Percentiles rank a stretch among this genome's conserved stretches.
Evolutionary conservation across 2,329 filamentous ascomycete species (phyloP).

Genomic region (Aspergillus costaricaensis): DNA sequence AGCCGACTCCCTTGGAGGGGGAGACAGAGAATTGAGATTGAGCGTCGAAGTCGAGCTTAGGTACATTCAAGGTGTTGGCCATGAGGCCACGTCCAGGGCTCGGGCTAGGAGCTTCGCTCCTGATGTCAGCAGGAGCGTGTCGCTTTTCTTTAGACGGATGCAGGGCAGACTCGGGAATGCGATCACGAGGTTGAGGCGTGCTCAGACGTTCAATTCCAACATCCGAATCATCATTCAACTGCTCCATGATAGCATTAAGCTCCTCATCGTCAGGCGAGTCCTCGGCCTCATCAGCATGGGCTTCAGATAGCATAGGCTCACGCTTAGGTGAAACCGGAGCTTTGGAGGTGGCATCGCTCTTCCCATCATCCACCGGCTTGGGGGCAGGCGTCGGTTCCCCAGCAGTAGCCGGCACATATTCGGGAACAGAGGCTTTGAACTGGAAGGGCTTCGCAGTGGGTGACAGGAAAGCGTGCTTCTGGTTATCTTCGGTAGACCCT

Average conservation of each 20-base stretch:
- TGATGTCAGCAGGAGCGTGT: slow-evolving; percentile 52
- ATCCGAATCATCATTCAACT: slow-evolving; percentile 73
- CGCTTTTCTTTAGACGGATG: slow-evolving; percentile 58
- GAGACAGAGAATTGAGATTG: slow-evolving; percentile 52
- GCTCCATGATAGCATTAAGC: slow-evolving; percentile 89
- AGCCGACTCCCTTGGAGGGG: slow-evolving; percentile 64
- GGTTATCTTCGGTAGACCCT: slow-evolving; percentile 24
- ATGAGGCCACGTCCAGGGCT: slow-evolving; percentile 61
- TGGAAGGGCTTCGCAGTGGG: slow-evolving; percentile 71
- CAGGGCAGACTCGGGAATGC: slow-evolving; percentile 40
- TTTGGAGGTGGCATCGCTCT: slow-evolving; percentile 34
- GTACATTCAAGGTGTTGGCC: slow-evolving; percentile 50
- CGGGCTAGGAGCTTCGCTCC: slow-evolving; percentile 73
- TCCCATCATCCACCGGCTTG: slow-evolving; percentile 21
- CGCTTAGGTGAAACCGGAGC: slow-evolving; percentile 27
- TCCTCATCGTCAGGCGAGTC: slow-evolving; percentile 59
- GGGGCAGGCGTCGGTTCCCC: slow-evolving; percentile 19
- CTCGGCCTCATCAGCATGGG: slow-evolving; percentile 24
- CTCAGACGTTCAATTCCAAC: slow-evolving; percentile 69
- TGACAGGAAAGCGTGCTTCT: slow-evolving; percentile 62
- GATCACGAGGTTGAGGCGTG: slow-evolving; percentile 34
- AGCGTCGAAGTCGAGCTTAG: slow-evolving; percentile 39
- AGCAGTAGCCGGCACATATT: slow-evolving; percentile 28
- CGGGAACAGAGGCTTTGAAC: slow-evolving; percentile 41
- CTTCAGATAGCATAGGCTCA: slow-evolving; percentile 16